Base-by-base conservation (phyloP, 306 rosid genomes). In the Hippophae gyantsensis region DNA sequence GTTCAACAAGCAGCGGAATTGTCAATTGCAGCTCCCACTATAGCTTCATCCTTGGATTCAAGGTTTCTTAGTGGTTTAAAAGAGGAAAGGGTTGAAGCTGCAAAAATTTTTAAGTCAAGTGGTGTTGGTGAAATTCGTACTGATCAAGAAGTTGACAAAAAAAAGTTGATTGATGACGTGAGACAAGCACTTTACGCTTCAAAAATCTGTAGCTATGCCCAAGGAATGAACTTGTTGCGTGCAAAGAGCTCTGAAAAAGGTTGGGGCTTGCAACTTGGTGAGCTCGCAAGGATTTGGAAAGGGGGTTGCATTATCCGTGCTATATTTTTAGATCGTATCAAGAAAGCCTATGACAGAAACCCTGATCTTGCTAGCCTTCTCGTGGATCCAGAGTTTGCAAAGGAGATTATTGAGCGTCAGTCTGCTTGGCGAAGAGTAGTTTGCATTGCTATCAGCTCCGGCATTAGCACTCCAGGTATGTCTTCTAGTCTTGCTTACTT, bases 1-100 rank as follows among this genome's bases (percentile, higher is more conserved):
- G 95, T 86, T 18, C 95, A 86, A 42, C 95, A 86, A 60, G 95
- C 95, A 6, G 95, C 89, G 5, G 95, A 86, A 71, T 71, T 86
- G 0, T 86, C 95, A 0, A 83, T 86, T 6, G 95, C 95, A 0
- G 87, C 85, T 7, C 90, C 95, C 0, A 86, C 95, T 0, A 86
- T 83, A 48, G 90, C 95, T 0, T 87, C 95, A 1, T 86, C 95
- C 12, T 74, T 86, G 78, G 95, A 86, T 59, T 78, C 85, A 49
- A 63, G 95, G 70, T 86, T 71, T 40, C 67, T 86, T 62, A 86
- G 95, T 42, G 95, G 89, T 23, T 59, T 86, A 68, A 86, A 86
- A 74, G 87, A 78, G 89, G 89, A 86, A 71, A 78, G 95, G 59
- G 95, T 52, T 64, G 85, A 76, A 46, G 61, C 76, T 9, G 70